phyloP scores from a whole-genome alignment of 2,329 filamentous ascomycete genomes.

The Neopestalotiopsis sp. region DNA sequence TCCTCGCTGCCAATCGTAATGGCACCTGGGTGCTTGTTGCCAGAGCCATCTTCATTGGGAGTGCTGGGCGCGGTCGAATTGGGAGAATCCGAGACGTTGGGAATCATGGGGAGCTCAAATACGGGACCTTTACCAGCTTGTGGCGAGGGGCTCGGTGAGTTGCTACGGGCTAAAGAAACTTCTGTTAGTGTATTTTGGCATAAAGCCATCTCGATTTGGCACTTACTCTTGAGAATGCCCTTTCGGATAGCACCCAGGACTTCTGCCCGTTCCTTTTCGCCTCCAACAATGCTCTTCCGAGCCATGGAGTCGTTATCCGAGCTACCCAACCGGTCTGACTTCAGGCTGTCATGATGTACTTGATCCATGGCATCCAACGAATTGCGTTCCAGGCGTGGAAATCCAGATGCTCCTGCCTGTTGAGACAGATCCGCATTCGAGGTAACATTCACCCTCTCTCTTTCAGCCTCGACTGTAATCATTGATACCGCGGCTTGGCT shows the following conservation, averaged over 20 bases:
- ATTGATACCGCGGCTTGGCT: slow-evolving; percentile 89
- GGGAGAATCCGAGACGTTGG: slow-evolving; percentile 75
- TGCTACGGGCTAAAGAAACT: slow-evolving; percentile 60
- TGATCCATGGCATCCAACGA: slow-evolving; percentile 70
- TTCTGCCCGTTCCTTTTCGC: slow-evolving; percentile 88
- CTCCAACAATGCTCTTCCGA: slow-evolving; percentile 88
- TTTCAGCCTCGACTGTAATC: slow-evolving; percentile 93
- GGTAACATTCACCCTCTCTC: slow-evolving; percentile 81
- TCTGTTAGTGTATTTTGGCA: slow-evolving; percentile 23
- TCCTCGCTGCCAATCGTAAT: slow-evolving; percentile 82
- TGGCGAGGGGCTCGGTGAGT: slow-evolving; percentile 70
- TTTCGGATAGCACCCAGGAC: slow-evolving; percentile 91
- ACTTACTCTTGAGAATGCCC: slow-evolving; percentile 90
- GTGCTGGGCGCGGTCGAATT: slow-evolving; percentile 88
- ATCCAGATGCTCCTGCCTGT: slow-evolving; percentile 75
- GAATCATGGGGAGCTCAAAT: slow-evolving; percentile 65
- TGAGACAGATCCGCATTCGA: slow-evolving; percentile 67
- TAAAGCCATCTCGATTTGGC: slow-evolving; percentile 2
- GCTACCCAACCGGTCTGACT: slow-evolving; percentile 58
- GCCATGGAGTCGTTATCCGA: slow-evolving; percentile 66
- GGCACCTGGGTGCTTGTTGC: slow-evolving; percentile 70
- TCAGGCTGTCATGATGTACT: slow-evolving; percentile 42
- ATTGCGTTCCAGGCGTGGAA: slow-evolving; percentile 83
- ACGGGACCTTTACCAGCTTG: slow-evolving; percentile 59
- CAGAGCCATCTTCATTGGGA: slow-evolving; percentile 75